Percentiles rank a stretch among this genome's conserved stretches.
Evolutionary conservation across 2,329 filamentous ascomycete species (phyloP).

Genomic region (Botrytis aclada): DNA sequence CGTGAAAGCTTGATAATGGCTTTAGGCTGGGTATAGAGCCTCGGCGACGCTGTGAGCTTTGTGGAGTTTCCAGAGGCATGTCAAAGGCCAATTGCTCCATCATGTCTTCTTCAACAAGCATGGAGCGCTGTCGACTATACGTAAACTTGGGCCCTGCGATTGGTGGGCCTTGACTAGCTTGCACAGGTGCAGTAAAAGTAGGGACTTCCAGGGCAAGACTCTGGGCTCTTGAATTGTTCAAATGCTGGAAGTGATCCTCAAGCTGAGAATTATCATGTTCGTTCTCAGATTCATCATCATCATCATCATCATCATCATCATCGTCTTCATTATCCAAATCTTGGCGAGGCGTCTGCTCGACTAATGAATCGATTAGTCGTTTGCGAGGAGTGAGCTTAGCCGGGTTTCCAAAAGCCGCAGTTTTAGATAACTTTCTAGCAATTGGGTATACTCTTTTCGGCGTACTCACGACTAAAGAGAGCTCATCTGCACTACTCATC

Average conservation of each 20-base stretch:
- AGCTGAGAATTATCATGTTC: slow-evolving; percentile 21
- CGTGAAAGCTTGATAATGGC: slow-evolving; percentile 33
- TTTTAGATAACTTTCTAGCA: slow-evolving; percentile 18
- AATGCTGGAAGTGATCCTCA: slow-evolving; percentile 7
- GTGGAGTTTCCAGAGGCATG: slow-evolving; percentile 28
- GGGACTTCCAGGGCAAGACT: slow-evolving; percentile 23
- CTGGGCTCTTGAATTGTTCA: slow-evolving; percentile 22
- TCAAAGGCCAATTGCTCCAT: slow-evolving; percentile 35
- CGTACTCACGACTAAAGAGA: slow-evolving; percentile 4
- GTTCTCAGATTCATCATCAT: slow-evolving; percentile 6
- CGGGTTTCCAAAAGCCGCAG: slow-evolving; percentile 25
- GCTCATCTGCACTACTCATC: slow-evolving; percentile 8
- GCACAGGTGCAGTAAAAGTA: slow-evolving; percentile 13
- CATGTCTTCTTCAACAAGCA: slow-evolving; percentile 37
- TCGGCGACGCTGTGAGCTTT: slow-evolving; percentile 27
- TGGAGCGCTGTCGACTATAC: slow-evolving; percentile 38
- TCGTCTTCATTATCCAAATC: slow-evolving; percentile 22
- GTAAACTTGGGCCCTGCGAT: slow-evolving; percentile 36
- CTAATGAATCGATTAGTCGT: slow-evolving; percentile 38
- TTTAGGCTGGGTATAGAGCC: slow-evolving; percentile 33
- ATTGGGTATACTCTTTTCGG: slow-evolving; percentile 3
- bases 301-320: not conserved
- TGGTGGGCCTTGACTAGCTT: slow-evolving; percentile 32
- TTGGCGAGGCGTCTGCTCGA: slow-evolving; percentile 30
- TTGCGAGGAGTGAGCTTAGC: slow-evolving; percentile 26